Evolutionary conservation across 495 filamentous ascomycete species (phyloP).

Genomic region (Penicillium coprophilum): DNA sequence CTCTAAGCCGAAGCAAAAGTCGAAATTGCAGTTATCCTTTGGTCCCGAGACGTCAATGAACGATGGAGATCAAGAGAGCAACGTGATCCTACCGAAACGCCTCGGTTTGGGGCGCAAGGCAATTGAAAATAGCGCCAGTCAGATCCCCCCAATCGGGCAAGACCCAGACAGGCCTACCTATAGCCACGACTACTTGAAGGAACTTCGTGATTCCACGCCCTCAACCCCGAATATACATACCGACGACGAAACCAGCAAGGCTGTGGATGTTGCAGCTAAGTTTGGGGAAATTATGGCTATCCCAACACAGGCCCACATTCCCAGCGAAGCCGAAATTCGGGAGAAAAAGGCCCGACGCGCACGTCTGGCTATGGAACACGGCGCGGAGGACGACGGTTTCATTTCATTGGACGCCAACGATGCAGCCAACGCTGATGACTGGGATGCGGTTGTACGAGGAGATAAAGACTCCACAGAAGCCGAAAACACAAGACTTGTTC

Average conservation of each 20-base stretch:
- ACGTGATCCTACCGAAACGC: conserved; percentile 68
- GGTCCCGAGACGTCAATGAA: conserved; percentile 58
- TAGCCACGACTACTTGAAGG: conserved; percentile 80
- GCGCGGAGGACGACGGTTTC: conserved; percentile 72
- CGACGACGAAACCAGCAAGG: conserved; percentile 52
- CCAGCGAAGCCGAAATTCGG: conserved; percentile 82
- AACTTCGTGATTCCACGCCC: conserved; percentile 79
- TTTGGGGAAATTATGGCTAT: conserved; percentile 54
- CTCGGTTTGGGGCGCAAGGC: conserved; percentile 65
- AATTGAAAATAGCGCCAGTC: conserved; percentile 68
- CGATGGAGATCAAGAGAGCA: conserved; percentile 54
- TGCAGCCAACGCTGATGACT: conserved; percentile 46
- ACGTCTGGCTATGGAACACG: conserved; percentile 69
- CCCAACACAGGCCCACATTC: conserved; percentile 53
- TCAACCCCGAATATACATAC: conserved; percentile 65
- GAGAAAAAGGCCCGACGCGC: conserved; percentile 90
- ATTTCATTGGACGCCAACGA: conserved; percentile 67
- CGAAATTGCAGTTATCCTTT: conserved; percentile 73
- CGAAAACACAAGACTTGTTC: conserved; percentile 65
- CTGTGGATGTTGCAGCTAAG: conserved; percentile 68
- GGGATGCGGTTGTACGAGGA: conserved; percentile 40
- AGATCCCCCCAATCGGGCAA: conserved; percentile 51
- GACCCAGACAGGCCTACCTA: conserved; percentile 79
- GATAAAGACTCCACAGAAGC: conserved; percentile 42
- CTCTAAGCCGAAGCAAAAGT: conserved; percentile 62